Evolutionary conservation across 2,329 filamentous ascomycete genomes (phyloP), one percentile per base, ranked within the genome.

Genomic region (Aspergillus sojae): DNA sequence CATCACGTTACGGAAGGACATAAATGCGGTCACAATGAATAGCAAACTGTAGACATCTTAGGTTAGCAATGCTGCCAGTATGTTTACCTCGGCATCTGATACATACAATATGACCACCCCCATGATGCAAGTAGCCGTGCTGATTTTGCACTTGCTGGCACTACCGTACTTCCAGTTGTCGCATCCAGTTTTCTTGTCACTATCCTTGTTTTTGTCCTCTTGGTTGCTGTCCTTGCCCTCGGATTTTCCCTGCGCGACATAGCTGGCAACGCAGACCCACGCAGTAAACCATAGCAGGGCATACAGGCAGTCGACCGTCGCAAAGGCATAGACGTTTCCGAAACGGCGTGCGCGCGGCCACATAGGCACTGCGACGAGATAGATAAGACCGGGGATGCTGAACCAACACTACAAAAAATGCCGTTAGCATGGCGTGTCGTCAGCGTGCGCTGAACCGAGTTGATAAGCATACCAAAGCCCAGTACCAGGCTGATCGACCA

Each of bases 281-380:
- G 86, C 86, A 5, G 81, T 80, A 70, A 88, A 85, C 86, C 86
- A 89, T 45, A 89, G 73, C 11, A 88, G 72, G 5, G 81, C 74
- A 70, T 82, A 87, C 28, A 88, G 69, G 16, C 80, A 74, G 68
- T 89, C 87, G 62, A 89, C 72, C 2, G 79, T 77, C 10, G 84
- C 83, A 71, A 88, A 87, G 58, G 85, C 86, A 70, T 88, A 88
- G 43, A 85, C 83, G 68, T 87, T 88, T 62, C 84, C 84, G 70
- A 89, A 86, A 58, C 82, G 81, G 67, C 81, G 80, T 30, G 86
- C 83, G 65, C 86, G 84, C 28, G 82, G 82, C 83, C 85, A 89
- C 78, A 87, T 85, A 5, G 87, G 86, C 5, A 87, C 84, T 73
- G 86, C 86, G 53, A 83, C 80, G 60, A 87, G 83, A 73, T 88